Evolutionary conservation across 352 stramenopile genomes (phyloP).

Genomic region (Phytopythium montanum): DNA sequence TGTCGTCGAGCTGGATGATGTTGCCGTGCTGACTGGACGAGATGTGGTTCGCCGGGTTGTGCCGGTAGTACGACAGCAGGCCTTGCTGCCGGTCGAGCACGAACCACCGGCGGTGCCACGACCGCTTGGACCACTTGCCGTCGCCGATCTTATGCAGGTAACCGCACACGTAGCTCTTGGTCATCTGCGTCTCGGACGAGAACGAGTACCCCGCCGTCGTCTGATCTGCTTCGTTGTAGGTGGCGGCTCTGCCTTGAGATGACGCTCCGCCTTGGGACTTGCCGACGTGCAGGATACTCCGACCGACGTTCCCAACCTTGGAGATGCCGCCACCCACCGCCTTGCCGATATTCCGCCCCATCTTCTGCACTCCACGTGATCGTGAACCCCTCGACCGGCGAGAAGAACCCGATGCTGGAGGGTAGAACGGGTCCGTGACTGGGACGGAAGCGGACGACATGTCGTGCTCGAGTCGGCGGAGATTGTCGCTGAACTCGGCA

Average conservation of each 20-base stretch:
- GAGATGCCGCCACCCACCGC: conserved; percentile 76
- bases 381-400: conserved; percentile 21
- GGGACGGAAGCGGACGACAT: conserved; percentile 9
- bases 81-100: conserved; percentile 72
- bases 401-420: conserved; percentile 7
- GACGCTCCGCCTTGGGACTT: conserved; percentile 38
- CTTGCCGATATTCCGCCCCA: conserved; percentile 75
- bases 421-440: conserved; percentile 19
- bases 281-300: conserved; percentile 71
- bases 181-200: conserved; percentile 74
- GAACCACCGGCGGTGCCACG: conserved; percentile 85
- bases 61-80: conserved; percentile 77
- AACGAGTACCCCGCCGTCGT: conserved; percentile 47
- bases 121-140: conserved; percentile 78
- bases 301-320: conserved; percentile 67
- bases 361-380: conserved; percentile 61
- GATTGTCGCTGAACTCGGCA: conserved; percentile 18
- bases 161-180: conserved; percentile 76
- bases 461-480: neutral
- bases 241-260: conserved; percentile 15
- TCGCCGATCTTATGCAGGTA: conserved; percentile 87
- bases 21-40: conserved; percentile 40
- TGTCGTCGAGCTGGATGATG: conserved; percentile 70
- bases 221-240: conserved; percentile 22
- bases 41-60: conserved; percentile 76